phyloP scores from a whole-genome alignment of 1,284 basidiomycete species.

The Sporisorium scitamineum region DNA sequence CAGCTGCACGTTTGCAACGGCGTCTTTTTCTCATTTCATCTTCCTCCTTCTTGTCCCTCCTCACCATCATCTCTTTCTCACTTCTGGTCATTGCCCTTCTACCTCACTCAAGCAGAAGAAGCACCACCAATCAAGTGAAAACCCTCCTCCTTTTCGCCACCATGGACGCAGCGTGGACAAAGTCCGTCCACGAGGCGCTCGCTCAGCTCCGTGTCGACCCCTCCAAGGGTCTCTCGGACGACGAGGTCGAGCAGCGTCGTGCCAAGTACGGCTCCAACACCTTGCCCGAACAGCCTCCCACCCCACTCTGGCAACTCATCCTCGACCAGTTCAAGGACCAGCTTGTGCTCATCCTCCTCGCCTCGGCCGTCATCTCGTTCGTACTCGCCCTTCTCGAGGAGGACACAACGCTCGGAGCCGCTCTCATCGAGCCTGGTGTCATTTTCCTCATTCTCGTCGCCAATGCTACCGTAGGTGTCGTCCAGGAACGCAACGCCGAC shows the following conservation, averaged over 20 bases:
- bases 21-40: not conserved
- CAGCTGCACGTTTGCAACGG: not conserved
- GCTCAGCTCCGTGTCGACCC: conserved; percentile 52
- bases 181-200: conserved; percentile 59
- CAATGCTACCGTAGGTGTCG: conserved; percentile 68
- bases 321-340: conserved; percentile 86
- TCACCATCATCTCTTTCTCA: conserved; percentile 6
- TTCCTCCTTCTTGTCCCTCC: not conserved
- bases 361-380: conserved; percentile 66
- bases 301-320: conserved; percentile 91
- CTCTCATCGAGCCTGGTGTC: conserved; percentile 67
- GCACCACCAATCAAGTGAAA: not conserved
- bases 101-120: not conserved
- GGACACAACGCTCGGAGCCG: conserved; percentile 62
- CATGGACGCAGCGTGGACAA: conserved; percentile 67
- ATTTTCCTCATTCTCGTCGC: conserved; percentile 69
- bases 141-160: conserved; percentile 1
- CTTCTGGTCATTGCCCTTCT: not conserved
- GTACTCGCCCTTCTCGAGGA: conserved; percentile 65
- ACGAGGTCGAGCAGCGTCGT: conserved; percentile 51
- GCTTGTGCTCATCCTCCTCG: conserved; percentile 67
- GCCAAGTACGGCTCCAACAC: conserved; percentile 58
- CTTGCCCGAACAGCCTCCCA: conserved; percentile 88
- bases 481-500: conserved; percentile 68
- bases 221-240: conserved; percentile 54